Percentiles rank a stretch among this genome's conserved stretches.
Conservation (phyloP, 768 basidiomycete genomes). For the Leccinum truebloodii region DNA sequence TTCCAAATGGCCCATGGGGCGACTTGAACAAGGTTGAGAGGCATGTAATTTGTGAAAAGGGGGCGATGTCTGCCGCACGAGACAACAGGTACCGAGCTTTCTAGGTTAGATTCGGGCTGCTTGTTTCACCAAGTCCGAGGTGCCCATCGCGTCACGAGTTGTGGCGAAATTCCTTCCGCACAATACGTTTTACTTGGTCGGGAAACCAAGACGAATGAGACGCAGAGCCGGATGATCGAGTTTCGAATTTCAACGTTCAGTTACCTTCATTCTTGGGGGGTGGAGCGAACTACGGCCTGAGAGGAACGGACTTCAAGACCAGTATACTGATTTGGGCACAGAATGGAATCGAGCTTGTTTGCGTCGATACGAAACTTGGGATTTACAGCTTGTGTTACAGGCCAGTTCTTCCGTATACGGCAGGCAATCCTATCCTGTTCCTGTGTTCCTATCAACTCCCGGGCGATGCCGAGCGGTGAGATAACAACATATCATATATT, state of each 20-base stretch:
- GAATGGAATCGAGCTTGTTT: background rate
- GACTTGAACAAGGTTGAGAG: constrained; percentile 5
- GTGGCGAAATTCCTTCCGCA: background rate
- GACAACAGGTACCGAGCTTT: background rate
- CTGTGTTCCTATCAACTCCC: background rate
- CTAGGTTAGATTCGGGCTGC: background rate
- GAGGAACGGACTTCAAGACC: background rate
- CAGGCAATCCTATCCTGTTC: background rate
- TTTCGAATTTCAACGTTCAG: background rate
- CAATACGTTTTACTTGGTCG: background rate
- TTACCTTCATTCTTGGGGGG: background rate
- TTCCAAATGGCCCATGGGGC: constrained; percentile 11
- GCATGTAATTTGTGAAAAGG: background rate
- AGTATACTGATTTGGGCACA: background rate
- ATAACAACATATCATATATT: constrained; percentile 19
- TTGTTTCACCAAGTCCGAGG: too few species aligned
- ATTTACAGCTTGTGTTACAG: background rate
- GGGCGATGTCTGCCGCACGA: background rate
- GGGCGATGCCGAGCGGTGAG: constrained; percentile 5
- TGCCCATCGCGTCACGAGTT: background rate
- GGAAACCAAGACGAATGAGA: background rate
- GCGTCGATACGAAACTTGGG: background rate
- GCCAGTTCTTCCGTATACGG: background rate
- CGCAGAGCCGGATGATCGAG: background rate
- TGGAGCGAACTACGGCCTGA: background rate